A percentile compares a stretch with the other conserved stretches of the same genome.
Conservation (phyloP, 805 yeast genomes). For the Zygosaccharomyces gambellarensis region DNA sequence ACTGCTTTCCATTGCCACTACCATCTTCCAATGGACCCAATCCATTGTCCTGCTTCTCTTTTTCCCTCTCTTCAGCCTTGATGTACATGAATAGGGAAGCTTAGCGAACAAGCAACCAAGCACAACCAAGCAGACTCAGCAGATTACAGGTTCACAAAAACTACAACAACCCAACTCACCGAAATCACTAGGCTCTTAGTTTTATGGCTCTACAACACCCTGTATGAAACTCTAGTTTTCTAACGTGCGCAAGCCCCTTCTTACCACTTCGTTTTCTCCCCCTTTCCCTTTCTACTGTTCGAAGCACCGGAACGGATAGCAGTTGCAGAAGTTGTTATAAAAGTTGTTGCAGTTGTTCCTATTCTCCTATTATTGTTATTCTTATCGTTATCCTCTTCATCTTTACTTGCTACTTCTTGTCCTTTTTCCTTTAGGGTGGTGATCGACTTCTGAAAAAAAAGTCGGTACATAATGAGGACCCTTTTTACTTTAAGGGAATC, state of each 20-base stretch:
- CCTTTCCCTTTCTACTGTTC: too few relatives aligned
- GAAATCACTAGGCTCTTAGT: background rate
- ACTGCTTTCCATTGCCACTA: background rate
- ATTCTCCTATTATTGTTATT: background rate
- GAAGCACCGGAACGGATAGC: too few relatives aligned
- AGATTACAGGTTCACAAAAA: background rate
- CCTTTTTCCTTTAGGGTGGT: background rate
- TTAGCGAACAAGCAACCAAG: background rate
- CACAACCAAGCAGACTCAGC: background rate
- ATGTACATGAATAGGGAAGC: conserved; percentile 8
- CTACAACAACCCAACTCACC: background rate
- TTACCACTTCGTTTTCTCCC: too few relatives aligned
- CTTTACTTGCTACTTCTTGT: background rate
- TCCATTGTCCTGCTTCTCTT: background rate
- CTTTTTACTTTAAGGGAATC: background rate
- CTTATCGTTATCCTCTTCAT: too few relatives aligned
- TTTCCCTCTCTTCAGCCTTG: conserved; percentile 9
- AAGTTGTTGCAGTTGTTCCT: background rate
- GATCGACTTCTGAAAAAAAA: background rate
- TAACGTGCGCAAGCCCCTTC: too few relatives aligned
- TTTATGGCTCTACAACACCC: background rate
- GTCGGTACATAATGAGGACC: background rate
- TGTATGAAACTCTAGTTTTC: too few relatives aligned
- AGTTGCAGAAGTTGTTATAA: too few relatives aligned
- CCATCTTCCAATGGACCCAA: background rate